Conservation (phyloP, 352 stramenopile genomes). For the Thalassiosira allenii region DNA sequence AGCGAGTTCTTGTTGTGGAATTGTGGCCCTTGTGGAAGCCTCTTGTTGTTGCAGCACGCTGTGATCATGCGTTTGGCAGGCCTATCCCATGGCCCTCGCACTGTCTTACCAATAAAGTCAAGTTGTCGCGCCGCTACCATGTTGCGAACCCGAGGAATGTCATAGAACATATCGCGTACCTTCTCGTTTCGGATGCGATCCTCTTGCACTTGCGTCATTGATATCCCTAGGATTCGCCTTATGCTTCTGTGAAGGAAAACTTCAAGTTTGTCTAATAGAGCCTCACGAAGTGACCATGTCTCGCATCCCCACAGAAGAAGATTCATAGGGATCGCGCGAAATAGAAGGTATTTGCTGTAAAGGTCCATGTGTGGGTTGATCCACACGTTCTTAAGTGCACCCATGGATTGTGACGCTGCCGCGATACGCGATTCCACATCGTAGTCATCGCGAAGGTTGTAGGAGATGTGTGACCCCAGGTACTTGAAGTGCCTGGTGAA, state of each 20-base stretch:
- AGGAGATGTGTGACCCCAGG: slow-evolving; percentile 22
- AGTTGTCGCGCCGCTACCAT: slow-evolving; percentile 12
- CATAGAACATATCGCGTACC: slow-evolving; percentile 20
- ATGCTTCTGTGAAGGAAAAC: slow-evolving; percentile 15
- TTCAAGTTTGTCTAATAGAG: slow-evolving; percentile 20
- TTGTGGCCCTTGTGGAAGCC: slow-evolving; percentile 1
- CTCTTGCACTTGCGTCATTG: slow-evolving; percentile 31
- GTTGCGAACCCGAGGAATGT: slow-evolving; percentile 12
- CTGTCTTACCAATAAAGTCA: slow-evolving; percentile 27
- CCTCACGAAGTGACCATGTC: slow-evolving; percentile 29
- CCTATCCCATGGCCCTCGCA: background rate
- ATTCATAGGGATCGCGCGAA: slow-evolving; percentile 33
- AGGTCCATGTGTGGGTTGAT: slow-evolving; percentile 7
- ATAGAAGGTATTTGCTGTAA: slow-evolving; percentile 25
- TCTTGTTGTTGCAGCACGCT: slow-evolving; percentile 31
- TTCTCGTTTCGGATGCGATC: slow-evolving; percentile 16
- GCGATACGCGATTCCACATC: slow-evolving; percentile 26
- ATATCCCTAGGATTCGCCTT: slow-evolving; percentile 31
- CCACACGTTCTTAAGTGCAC: slow-evolving; percentile 21
- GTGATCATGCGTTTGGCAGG: slow-evolving; percentile 9
- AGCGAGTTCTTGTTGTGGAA: slow-evolving; percentile 33
- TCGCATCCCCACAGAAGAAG: slow-evolving; percentile 50
- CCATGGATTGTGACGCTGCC: slow-evolving; percentile 25
- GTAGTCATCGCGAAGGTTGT: slow-evolving; percentile 16
- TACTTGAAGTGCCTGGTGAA: slow-evolving; percentile 30